Conservation (phyloP, 768 basidiomycete genomes). For the Kwoniella mangroviensis region DNA sequence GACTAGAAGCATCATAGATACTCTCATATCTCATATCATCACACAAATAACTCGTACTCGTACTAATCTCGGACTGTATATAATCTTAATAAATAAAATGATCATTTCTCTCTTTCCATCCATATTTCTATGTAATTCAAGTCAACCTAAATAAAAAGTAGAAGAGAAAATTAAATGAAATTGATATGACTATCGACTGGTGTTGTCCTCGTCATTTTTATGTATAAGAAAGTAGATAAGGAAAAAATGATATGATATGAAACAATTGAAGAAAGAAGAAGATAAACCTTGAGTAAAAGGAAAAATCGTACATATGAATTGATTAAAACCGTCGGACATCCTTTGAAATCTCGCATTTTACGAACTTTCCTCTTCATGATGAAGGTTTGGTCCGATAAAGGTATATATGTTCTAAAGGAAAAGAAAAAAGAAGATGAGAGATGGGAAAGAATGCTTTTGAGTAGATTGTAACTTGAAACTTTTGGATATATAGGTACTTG, state of each 20-base stretch:
- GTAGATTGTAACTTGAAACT: background rate
- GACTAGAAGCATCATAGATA: no score
- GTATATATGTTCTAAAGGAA: background rate
- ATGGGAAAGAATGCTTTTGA: background rate
- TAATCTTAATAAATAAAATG: constrained; percentile 4
- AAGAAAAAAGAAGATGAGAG: background rate
- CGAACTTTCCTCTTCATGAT: background rate
- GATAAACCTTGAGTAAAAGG: background rate
- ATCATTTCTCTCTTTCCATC: background rate
- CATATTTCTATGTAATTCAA: constrained; percentile 4
- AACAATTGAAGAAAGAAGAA: background rate
- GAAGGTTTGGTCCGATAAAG: background rate
- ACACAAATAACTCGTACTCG: background rate
- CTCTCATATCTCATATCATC: background rate
- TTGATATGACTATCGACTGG: constrained; percentile 23
- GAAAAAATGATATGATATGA: constrained; percentile 3
- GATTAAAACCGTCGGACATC: no score
- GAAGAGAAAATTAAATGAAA: constrained; percentile 8
- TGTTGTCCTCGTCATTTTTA: constrained; percentile 23
- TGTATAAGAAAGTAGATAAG: background rate
- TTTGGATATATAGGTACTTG: background rate
- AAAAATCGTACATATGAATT: background rate
- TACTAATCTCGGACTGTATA: no score
- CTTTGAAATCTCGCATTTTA: background rate
- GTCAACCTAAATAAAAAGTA: background rate